Conservation (phyloP, 2,329 filamentous ascomycete genomes). For the Epichloe uncinata region DNA sequence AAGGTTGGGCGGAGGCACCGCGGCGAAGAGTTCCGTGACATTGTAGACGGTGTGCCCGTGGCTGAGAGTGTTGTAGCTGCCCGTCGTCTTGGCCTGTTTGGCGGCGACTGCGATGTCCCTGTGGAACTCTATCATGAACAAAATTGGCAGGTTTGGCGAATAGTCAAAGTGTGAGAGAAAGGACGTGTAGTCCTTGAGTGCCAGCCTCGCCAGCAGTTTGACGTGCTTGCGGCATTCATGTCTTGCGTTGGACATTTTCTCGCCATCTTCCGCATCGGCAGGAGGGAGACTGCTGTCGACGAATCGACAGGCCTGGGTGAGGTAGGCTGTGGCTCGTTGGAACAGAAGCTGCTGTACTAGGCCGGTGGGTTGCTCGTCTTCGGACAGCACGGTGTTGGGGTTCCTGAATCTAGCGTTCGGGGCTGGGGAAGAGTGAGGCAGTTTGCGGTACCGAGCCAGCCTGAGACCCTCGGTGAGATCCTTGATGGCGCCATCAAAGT, state of each 20-base stretch:
- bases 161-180: constrained; percentile 69
- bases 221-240: constrained; percentile 45
- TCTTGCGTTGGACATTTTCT: constrained; percentile 7
- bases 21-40: constrained; percentile 54
- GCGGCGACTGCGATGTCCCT: constrained; percentile 36
- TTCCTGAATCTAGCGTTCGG: not conserved
- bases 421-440: not conserved
- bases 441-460: constrained; percentile 29
- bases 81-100: not conserved
- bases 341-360: constrained; percentile 64
- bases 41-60: constrained; percentile 27
- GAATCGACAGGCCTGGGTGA: constrained; percentile 56
- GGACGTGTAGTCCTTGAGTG: constrained; percentile 58
- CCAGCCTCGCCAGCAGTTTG: constrained; percentile 61
- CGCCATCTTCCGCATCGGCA: not conserved
- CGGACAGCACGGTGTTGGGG: constrained; percentile 20
- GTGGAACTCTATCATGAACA: constrained; percentile 32
- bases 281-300: constrained; percentile 40
- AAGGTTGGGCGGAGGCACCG: constrained; percentile 51
- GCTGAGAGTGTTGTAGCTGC: constrained; percentile 8
- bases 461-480: constrained; percentile 58
- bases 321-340: constrained; percentile 58
- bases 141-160: constrained; percentile 49
- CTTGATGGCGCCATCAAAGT: constrained; percentile 53
- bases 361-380: constrained; percentile 53